A percentile compares a stretch with the other conserved stretches of the same genome.
phyloP scores from a whole-genome alignment of 2,329 filamentous ascomycete genomes.

The Hymenoscyphus infarciens region DNA sequence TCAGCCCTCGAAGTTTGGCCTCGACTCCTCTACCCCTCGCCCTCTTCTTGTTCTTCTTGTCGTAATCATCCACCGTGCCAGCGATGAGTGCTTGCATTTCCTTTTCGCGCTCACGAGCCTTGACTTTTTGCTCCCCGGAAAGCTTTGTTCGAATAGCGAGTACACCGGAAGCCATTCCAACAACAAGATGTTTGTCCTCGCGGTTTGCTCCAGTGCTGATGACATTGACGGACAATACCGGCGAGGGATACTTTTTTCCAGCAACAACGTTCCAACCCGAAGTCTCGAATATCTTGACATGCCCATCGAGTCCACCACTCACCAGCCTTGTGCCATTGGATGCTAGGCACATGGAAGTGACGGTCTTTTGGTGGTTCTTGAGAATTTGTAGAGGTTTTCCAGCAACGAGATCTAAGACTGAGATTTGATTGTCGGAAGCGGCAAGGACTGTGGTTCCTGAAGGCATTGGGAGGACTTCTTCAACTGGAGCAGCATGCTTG shows the following conservation, averaged over 20 bases:
- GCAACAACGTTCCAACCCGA: slow-evolving; percentile 94
- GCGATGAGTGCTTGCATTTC: slow-evolving; percentile 80
- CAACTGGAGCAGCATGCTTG: slow-evolving; percentile 86
- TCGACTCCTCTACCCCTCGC: slow-evolving; percentile 48
- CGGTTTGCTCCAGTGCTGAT: slow-evolving; percentile 63
- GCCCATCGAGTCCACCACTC: slow-evolving; percentile 86
- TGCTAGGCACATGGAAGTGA: slow-evolving; percentile 80
- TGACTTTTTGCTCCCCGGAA: slow-evolving; percentile 74
- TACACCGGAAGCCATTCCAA: slow-evolving; percentile 93
- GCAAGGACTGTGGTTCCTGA: slow-evolving; percentile 84
- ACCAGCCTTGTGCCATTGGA: slow-evolving; percentile 78
- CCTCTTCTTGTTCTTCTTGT: slow-evolving; percentile 66
- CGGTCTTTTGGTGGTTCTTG: slow-evolving; percentile 95
- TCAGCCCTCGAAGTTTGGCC: slow-evolving; percentile 63
- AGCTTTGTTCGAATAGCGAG: slow-evolving; percentile 86
- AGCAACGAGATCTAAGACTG: slow-evolving; percentile 87
- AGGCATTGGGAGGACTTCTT: slow-evolving; percentile 81
- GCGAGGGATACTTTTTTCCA: slow-evolving; percentile 87
- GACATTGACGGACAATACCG: slow-evolving; percentile 79
- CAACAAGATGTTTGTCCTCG: slow-evolving; percentile 88
- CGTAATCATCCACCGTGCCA: slow-evolving; percentile 74
- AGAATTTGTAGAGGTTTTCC: slow-evolving; percentile 84
- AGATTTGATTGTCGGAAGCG: slow-evolving; percentile 80
- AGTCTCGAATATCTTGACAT: slow-evolving; percentile 96
- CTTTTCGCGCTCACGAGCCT: slow-evolving; percentile 72